These are phyloP conservation scores for Penicillium sp. DNA, from an alignment of 2,329 filamentous ascomycete genomes.

Conservation along the genomic window DNA sequence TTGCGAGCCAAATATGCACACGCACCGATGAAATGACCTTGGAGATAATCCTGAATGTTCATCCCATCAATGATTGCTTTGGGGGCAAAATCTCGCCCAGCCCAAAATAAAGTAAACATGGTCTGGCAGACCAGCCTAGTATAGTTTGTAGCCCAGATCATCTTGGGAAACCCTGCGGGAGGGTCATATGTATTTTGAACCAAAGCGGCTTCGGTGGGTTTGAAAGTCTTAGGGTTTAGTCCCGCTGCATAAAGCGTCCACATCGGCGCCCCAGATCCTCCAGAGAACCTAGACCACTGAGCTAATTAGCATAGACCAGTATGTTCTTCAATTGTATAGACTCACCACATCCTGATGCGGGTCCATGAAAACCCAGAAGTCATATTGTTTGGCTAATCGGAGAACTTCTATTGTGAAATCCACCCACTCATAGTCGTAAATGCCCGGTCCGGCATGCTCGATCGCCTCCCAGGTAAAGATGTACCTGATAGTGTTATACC, in stretches of 20 bases:
- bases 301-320: conserved; percentile 22
- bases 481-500: conserved; percentile 95
- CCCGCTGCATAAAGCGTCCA: conserved; percentile 97
- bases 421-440: conserved; percentile 92
- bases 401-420: conserved; percentile 83
- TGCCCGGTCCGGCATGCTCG: conserved; percentile 82
- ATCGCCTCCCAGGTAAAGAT: conserved; percentile 99
- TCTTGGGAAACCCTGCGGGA: conserved; percentile 85
- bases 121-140: conserved; percentile 79
- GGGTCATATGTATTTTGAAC: conserved; percentile 92
- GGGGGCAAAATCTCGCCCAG: conserved; percentile 83
- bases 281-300: conserved; percentile 88
- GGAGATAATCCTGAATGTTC: conserved; percentile 95
- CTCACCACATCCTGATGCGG: conserved; percentile 93
- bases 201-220: conserved; percentile 81
- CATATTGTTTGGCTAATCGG: conserved; percentile 79
- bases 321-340: conserved; percentile 23
- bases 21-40: conserved; percentile 77
- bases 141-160: conserved; percentile 99
- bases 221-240: conserved; percentile 79
- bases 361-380: conserved; percentile 97
- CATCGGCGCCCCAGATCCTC: conserved; percentile 91
- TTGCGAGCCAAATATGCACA: conserved; percentile 75
- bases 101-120: conserved; percentile 94
- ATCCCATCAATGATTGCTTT: conserved; percentile 91